Base-by-base conservation (phyloP, 73 alveolate genomes). In the Paramecium bursaria region DNA sequence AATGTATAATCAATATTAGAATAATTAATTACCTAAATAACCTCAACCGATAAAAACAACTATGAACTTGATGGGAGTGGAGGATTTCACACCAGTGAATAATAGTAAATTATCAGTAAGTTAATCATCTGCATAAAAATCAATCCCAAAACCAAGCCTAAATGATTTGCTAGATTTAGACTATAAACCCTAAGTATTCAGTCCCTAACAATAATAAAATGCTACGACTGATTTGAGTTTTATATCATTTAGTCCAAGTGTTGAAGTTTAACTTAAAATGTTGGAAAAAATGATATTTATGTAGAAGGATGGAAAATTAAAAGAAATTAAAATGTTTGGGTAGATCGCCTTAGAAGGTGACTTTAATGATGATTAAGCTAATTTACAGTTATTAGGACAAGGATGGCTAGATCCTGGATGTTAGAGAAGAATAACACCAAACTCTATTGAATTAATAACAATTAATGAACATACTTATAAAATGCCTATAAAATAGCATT, bases 361-460 rank as follows among this genome's bases (percentile, higher is more conserved):
- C 10, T 67, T 67, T 21, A 35, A 44, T 0, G 82, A 67, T 67
- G 82, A 67, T 67, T 67, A 67, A 67, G 33, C 82, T 0, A 67
- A 42, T 42, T 30, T 67, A 15, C 44, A 67, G 44, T 47, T 67
- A 6, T 14, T 67, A 5, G 82, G 82, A 5, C 5, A 31, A 21
- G 26, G 22, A 39, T 67, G 82, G 82, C 10, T 21, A 19, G 82
- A 67, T 39, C 44, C 15, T 33, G 82, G 82, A 67, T 67, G 82
- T 67, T 67, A 33, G 27, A 67, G 82, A 67, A 31, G 82, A n/a
- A 67, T 67, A n/a, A 67, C 82, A 3, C 82, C 82, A 42, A 67
- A 67, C 44, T 67, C 82, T 0, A 25, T 67, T 11, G 82, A 35
- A 17, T 67, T 67, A 23, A 10, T 21, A 67, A 17, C 7, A 17